Base-by-base conservation (phyloP, 352 stramenopile species). In the Pelagophyceae sp. region DNA sequence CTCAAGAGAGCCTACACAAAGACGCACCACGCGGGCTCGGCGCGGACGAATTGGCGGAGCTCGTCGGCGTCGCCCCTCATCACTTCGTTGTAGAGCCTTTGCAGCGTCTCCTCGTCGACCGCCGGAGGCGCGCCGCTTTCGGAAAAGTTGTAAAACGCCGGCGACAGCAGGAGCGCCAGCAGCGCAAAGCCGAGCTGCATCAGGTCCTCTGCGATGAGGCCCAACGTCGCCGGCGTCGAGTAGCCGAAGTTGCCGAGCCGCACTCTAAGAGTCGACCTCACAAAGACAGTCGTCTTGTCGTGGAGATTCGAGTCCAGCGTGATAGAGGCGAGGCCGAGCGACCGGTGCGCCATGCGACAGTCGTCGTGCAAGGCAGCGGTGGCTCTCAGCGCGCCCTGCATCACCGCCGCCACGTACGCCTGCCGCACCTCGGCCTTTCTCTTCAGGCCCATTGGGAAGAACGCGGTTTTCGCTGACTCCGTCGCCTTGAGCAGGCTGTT, bases 11-110 rank as follows among this genome's bases (percentile, higher is more conserved):
- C n/a, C n/a, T n/a, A n/a, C n/a, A n/a, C n/a, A n/a, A n/a, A n/a
- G n/a, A n/a, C n/a, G n/a, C n/a, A n/a, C 86, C 85, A 90, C 61
- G 83, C 63, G 35, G 88, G 83, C 77, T 90, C 86, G 33, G 82
- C 84, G 51, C 79, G 78, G 38, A 82, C 83, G 72, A 89, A 90
- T 38, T 90, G 85, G 51, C 84, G 79, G 77, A 90, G 87, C n/a
- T 84, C 76, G n/a, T 78, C 71, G 51, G 90, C 84, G 77, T 90
- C 84, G 64, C 86, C 85, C 0, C 85, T 80, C 82, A 89, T 89
- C 67, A 90, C 88, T 69, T 90, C 86, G 33, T 51, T 31, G 33
- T n/a, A 74, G 20, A 74, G 38, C 15, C 67, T 11, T n/a, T 74
- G 20, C 11, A 74, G 38, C 20, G 67, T 58, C 17, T 74, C 67